Percentiles rank a stretch among this genome's conserved stretches.
These are phyloP conservation scores for Pythium dissimile DNA, from an alignment of 352 stramenopile genomes.

Conservation along the genomic window DNA sequence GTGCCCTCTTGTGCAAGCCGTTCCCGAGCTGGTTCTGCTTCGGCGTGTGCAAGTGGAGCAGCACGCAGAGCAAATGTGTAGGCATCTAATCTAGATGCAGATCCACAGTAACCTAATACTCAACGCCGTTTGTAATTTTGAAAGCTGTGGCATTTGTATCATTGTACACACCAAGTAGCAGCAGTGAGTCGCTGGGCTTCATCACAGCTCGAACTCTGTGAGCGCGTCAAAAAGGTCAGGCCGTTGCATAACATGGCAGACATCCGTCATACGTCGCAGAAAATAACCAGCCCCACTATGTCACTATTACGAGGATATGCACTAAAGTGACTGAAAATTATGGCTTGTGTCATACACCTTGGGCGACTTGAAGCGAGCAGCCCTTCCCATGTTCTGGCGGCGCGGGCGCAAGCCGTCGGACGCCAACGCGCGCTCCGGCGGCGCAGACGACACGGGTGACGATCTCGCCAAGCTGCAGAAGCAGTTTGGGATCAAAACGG, in stretches of 20 bases:
- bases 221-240: no score
- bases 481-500: constrained; percentile 71
- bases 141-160: no score
- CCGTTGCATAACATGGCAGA: no score
- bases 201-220: no score
- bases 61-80: constrained; percentile 1
- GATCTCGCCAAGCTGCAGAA: constrained; percentile 63
- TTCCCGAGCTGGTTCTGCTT: constrained; percentile 13
- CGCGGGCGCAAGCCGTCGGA: constrained; percentile 30
- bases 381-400: constrained; percentile 78
- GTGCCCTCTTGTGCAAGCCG: constrained; percentile 9
- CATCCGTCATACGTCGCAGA: no score
- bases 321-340: not conserved
- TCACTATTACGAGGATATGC: not conserved
- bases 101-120: no score
- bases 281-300: not conserved
- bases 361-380: not conserved
- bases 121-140: no score
- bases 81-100: constrained; percentile 8
- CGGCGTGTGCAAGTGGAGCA: constrained; percentile 17
- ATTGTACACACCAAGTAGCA: no score
- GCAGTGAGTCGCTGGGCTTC: no score
- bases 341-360: not conserved
- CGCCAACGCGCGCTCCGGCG: constrained; percentile 7
- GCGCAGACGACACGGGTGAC: constrained; percentile 20